Evolutionary conservation across 1,284 basidiomycete genomes (phyloP), one percentile per base, ranked within the genome.

Genomic region (Earliella scabrosa): DNA sequence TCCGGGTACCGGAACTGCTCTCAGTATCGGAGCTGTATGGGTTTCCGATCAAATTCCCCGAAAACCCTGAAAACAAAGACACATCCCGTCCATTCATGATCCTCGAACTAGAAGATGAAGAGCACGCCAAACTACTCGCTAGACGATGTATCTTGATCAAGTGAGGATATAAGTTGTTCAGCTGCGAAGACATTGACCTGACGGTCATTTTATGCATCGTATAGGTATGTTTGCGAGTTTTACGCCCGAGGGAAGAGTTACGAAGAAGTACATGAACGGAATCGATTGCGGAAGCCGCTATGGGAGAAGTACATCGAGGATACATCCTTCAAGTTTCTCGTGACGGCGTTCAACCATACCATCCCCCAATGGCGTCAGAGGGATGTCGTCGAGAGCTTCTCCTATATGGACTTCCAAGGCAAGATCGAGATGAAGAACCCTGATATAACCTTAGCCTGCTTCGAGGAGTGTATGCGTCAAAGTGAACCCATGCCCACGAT

Each of bases 381-480:
- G 56, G 77, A 85, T 21, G 81, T 93, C 36, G 87, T 97, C 55
- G 87, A 96, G 66, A 81, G 80, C 62, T 97, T 98, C 71, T 75
- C 81, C 1, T 98, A 94, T 72, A 95, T 98, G 88, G 84, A 77
- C 21, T 87, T 97, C 58, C 70, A 81, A 57, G 96, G 96, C 5
- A 83, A 83, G 61, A 94, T 98, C 63, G 85, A 92, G 56, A 85
- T 99, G 82, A 88, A 88, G 61, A 80, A 80, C 31, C 92, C 97
- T 0, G 85, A 95, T 34, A 82, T 96, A 31, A 83, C 85, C 24
- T 78, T 96, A 51, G 84, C 87, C 4, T 86, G 92, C 35, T 92
- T 92, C 60, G 97, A 99, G 77, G 97, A 99, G 77, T 98, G 95
- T 93, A 59, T 31, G 84, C 73, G 41, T 43, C 31, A n/a, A n/a